A percentile compares a stretch with the other conserved stretches of the same genome.
These are phyloP conservation scores for Medicago arabica DNA, from an alignment of 306 rosid species.

Conservation along the genomic window DNA sequence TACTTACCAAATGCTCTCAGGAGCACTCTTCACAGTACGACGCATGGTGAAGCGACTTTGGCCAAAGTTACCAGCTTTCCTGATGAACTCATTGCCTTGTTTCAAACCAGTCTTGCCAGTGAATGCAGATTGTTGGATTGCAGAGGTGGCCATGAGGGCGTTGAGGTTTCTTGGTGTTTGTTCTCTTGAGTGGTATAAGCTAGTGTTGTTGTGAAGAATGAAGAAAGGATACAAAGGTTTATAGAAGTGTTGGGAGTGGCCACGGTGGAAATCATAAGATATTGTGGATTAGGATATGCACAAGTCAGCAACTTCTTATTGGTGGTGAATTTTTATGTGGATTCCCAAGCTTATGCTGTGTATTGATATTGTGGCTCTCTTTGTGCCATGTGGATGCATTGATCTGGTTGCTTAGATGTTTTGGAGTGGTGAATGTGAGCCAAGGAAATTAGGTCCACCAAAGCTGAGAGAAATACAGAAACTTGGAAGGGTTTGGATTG, in stretches of 20 bases:
- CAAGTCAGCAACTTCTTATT: constrained; percentile 77
- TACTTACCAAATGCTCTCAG: constrained; percentile 88
- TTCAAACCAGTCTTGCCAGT: constrained; percentile 80
- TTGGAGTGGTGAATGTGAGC: constrained; percentile 44
- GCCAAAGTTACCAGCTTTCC: constrained; percentile 63
- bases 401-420: constrained; percentile 45
- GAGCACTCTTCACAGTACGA: constrained; percentile 80
- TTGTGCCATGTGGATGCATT: constrained; percentile 63
- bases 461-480: background rate
- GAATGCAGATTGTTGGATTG: constrained; percentile 83
- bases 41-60: constrained; percentile 83
- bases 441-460: constrained; percentile 48
- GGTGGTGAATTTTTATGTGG: constrained; percentile 57
- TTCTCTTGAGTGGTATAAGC: constrained; percentile 14
- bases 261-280: constrained; percentile 50
- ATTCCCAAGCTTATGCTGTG: constrained; percentile 63
- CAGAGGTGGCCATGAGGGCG: constrained; percentile 78
- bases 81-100: constrained; percentile 78
- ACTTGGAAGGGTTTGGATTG: constrained; percentile 8
- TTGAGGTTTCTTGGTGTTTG: constrained; percentile 33
- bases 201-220: constrained; percentile 28
- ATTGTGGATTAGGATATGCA: constrained; percentile 81
- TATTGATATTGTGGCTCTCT: constrained; percentile 22
- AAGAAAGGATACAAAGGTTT: constrained; percentile 28
- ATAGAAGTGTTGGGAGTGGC: constrained; percentile 30